Evolutionary conservation across 2,329 filamentous ascomycete species (phyloP), one percentile per base, ranked within the genome.

Genomic region (Fusarium solani-melongenae): DNA sequence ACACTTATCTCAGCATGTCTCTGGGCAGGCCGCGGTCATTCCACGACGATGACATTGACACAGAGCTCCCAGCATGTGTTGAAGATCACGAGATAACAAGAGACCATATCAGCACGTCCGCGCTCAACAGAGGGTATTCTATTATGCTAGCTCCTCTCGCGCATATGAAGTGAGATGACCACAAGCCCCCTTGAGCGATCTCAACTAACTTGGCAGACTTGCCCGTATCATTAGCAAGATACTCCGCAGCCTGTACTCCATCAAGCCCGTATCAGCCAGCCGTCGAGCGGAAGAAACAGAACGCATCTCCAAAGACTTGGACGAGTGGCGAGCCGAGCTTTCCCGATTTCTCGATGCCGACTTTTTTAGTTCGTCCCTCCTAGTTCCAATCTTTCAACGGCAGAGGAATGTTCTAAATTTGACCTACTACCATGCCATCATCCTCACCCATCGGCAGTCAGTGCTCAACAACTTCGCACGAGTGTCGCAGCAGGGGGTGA

Each of bases 351-450:
- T 85, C 0, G 83, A 85, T 6, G 74, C 84, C 0, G 82, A 84
- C 53, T 82, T 75, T 17, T 76, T 81, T 22, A 82, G 79, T 39
- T 73, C 77, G 2, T 72, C 81, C 0, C 75, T 83, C 3, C 74
- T 84, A 2, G 76, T 81, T 4, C 82, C 83, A 1, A 83, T 85
- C 7, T 84, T 83, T 49, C 83, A 83, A 58, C 78, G 84, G 0
- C 84, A 86, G 61, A 79, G 82, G 0, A 83, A 85, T 27, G 82
- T 85, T 0, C 71, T 86, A 1, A 84, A 84, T 44, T 66, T 85
- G 5, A 81, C 84, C 2, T 85, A 82, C 55, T 85, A 82, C 82
- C 84, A 86, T 59, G 81, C 84, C 2, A 78, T 82, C 14, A 83
- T 86, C 6, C 79, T 85, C 4, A 81, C 81, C 0, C 78, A 85